phyloP scores from a whole-genome alignment of 208 protist genomes.

The Leishmania tarentolae region DNA sequence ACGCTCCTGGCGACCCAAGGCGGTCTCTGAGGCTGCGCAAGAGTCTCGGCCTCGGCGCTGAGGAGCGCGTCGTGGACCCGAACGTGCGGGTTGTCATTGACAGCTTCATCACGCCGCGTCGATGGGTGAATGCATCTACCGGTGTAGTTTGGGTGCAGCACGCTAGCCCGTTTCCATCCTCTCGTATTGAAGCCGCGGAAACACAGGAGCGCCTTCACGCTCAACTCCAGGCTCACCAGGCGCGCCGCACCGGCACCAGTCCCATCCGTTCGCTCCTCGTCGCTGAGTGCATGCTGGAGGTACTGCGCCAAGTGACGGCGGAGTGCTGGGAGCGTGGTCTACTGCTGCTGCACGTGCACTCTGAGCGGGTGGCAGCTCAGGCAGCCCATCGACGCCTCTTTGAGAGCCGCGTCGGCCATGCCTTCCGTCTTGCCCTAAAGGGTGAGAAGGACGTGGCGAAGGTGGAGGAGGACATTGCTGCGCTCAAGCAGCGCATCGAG shows the following conservation, averaged over 20 bases:
- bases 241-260: constrained; percentile 63
- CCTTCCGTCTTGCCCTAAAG: constrained; percentile 84
- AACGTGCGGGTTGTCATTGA: constrained; percentile 87
- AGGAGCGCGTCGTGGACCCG: constrained; percentile 53
- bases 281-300: constrained; percentile 87
- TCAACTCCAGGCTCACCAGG: constrained; percentile 24
- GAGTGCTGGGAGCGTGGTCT: constrained; percentile 88
- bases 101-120: constrained; percentile 80
- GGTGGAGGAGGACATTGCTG: constrained; percentile 64
- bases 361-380: constrained; percentile 77
- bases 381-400: constrained; percentile 79
- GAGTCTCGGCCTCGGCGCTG: constrained; percentile 33
- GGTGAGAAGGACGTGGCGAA: constrained; percentile 81
- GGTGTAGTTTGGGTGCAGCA: constrained; percentile 85
- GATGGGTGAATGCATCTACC: constrained; percentile 59
- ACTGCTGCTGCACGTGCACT: constrained; percentile 80
- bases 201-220: constrained; percentile 57
- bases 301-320: constrained; percentile 81
- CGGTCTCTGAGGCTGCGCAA: constrained; percentile 62
- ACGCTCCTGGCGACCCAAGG: constrained; percentile 62
- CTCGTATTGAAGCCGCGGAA: constrained; percentile 75
- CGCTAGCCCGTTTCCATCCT: constrained; percentile 65
- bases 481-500: constrained; percentile 44
- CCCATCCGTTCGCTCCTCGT: constrained; percentile 75
- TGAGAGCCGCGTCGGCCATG: constrained; percentile 86